These are phyloP conservation scores for Fusarium sp. DNA, from an alignment of 2,329 filamentous ascomycete species.

Conservation along the genomic window DNA sequence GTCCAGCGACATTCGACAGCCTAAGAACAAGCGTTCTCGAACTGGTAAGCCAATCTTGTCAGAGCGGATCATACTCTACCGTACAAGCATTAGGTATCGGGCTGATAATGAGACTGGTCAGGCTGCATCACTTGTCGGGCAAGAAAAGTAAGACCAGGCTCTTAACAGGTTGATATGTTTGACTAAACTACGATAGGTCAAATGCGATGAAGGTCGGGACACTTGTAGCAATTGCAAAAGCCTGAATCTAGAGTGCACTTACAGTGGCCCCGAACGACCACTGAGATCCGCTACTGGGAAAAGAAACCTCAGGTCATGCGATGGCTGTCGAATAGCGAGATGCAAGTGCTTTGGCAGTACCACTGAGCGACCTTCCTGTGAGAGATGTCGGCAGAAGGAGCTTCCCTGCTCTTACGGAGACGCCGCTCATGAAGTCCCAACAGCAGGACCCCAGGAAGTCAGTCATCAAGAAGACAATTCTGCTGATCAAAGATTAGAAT, in stretches of 20 bases:
- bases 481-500: not conserved
- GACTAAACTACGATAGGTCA: constrained; percentile 20
- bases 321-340: constrained; percentile 9
- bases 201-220: constrained; percentile 38
- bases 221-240: constrained; percentile 34
- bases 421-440: not conserved
- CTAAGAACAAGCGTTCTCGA: constrained; percentile 14
- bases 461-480: not conserved
- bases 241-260: constrained; percentile 24
- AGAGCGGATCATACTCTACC: not conserved
- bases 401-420: constrained; percentile 16
- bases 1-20: not conserved
- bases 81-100: not conserved
- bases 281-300: not conserved
- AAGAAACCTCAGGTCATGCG: constrained; percentile 15
- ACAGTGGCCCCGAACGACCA: not conserved
- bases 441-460: not conserved
- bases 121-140: constrained; percentile 7
- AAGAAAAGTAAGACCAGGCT: not conserved
- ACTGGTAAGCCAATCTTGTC: constrained; percentile 3
- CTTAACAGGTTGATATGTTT: not conserved
- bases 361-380: not conserved
- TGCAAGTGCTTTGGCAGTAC: constrained; percentile 8
- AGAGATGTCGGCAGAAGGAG: constrained; percentile 13
- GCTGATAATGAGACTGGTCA: not conserved